Conservation (phyloP, 768 basidiomycete genomes). For the Sarcomyxa edulis region DNA sequence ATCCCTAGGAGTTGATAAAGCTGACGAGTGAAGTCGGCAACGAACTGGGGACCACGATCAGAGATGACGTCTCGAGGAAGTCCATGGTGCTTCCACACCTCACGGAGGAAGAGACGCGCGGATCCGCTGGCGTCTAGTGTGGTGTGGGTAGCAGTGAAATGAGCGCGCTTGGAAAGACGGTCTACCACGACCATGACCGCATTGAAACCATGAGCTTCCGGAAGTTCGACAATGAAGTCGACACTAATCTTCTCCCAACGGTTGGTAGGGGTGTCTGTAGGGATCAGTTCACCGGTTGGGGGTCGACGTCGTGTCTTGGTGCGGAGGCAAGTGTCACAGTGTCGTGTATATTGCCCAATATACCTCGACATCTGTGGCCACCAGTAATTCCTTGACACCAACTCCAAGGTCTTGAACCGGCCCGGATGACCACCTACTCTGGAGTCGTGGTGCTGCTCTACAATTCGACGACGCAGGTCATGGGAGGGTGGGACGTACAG, state of each 20-base stretch:
- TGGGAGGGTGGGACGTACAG: slow-evolving; percentile 17
- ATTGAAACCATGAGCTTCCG: slow-evolving; percentile 22
- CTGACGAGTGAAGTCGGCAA: slow-evolving; percentile 23
- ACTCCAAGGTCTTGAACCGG: slow-evolving; percentile 18
- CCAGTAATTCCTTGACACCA: slow-evolving; percentile 15
- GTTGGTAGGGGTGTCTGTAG: slow-evolving; percentile 9
- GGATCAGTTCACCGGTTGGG: slow-evolving; percentile 9
- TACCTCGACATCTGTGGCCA: slow-evolving; percentile 15
- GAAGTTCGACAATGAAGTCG: slow-evolving; percentile 31
- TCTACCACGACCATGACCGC: slow-evolving; percentile 27
- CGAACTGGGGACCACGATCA: slow-evolving; percentile 24
- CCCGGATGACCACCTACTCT: slow-evolving; percentile 25
- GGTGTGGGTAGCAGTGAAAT: slow-evolving; percentile 14
- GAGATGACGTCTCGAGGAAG: slow-evolving; percentile 18
- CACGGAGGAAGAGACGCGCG: slow-evolving; percentile 13
- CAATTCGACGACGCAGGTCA: slow-evolving; percentile 9
- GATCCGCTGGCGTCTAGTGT: slow-evolving; percentile 13
- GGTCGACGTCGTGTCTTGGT: slow-evolving; percentile 5
- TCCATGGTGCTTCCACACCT: slow-evolving; percentile 21
- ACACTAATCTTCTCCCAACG: slow-evolving; percentile 28
- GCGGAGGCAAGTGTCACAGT: slow-evolving; percentile 8
- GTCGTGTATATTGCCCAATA: slow-evolving; percentile 5
- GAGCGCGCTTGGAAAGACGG: slow-evolving; percentile 13
- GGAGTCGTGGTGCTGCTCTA: slow-evolving; percentile 19
- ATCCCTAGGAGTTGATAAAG: slow-evolving; percentile 26